phyloP scores from a whole-genome alignment of 495 filamentous ascomycete genomes.

The Lasiosphaeria ovina region DNA sequence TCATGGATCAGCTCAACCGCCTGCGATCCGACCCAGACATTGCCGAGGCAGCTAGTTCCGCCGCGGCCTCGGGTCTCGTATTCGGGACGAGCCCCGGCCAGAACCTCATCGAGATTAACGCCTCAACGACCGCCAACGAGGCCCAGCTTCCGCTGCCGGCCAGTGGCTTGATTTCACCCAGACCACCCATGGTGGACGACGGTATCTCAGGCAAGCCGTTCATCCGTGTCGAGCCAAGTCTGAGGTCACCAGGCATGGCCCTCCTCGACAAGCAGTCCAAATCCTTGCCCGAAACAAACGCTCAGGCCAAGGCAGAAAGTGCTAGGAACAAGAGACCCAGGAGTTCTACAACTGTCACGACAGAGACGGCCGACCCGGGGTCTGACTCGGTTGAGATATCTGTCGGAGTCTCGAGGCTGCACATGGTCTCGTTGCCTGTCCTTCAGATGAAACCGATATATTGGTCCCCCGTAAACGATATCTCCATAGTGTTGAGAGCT shows the following conservation, averaged over 20 bases:
- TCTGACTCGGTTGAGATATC: constrained; percentile 53
- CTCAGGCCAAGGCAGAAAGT: neutral
- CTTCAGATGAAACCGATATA: constrained; percentile 94
- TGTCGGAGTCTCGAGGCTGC: constrained; percentile 75
- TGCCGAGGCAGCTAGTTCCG: constrained; percentile 4
- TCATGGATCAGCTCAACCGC: constrained; percentile 40
- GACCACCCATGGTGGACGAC: constrained; percentile 37
- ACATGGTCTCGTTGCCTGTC: constrained; percentile 53
- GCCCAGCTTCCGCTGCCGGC: constrained; percentile 10
- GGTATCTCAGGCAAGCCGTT: constrained; percentile 50
- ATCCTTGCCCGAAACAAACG: neutral
- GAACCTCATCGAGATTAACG: constrained; percentile 7
- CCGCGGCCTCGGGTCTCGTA: constrained; percentile 4
- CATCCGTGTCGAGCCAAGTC: constrained; percentile 35
- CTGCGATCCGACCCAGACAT: constrained; percentile 14
- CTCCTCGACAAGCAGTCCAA: constrained; percentile 19
- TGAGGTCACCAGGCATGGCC: constrained; percentile 13
- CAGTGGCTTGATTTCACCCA: constrained; percentile 18
- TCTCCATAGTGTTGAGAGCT: constrained; percentile 75
- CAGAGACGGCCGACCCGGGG: constrained; percentile 3
- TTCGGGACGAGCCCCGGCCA: constrained; percentile 21
- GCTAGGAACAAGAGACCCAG: neutral
- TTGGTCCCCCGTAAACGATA: constrained; percentile 93
- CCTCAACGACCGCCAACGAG: constrained; percentile 13
- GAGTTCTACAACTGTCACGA: neutral